These are phyloP conservation scores for Thymus mandschuricus DNA, from an alignment of 257 asterid species.

Conservation along the genomic window DNA sequence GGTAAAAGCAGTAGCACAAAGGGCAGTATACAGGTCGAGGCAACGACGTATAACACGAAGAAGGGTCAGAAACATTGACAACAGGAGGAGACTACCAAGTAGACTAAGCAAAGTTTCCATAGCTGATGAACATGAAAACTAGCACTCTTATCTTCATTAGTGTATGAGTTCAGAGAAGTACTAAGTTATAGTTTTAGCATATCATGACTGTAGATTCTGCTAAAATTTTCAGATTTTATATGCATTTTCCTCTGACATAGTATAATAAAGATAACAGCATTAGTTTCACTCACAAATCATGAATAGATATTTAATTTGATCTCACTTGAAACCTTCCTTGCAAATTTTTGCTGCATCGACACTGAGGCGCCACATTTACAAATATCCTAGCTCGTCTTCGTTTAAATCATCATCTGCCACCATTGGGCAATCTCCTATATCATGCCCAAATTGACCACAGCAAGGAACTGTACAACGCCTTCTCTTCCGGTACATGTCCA, in stretches of 20 bases:
- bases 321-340: conserved; percentile 5
- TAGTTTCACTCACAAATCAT: conserved; percentile 8
- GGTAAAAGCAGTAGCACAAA: conserved; percentile 51
- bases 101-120: conserved; percentile 62
- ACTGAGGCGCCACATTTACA: conserved; percentile 13
- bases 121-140: conserved; percentile 46
- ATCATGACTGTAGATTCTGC: background rate
- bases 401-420: conserved; percentile 48
- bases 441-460: conserved; percentile 52
- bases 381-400: conserved; percentile 38
- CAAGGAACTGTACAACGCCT: conserved; percentile 50
- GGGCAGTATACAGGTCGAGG: conserved; percentile 50
- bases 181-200: conserved; percentile 1
- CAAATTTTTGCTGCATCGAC: background rate
- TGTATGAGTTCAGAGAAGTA: background rate
- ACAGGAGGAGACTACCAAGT: conserved; percentile 41
- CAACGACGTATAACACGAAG: conserved; percentile 40
- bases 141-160: conserved; percentile 5
- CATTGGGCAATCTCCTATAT: conserved; percentile 48
- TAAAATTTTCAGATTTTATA: background rate
- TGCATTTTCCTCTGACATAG: conserved; percentile 1
- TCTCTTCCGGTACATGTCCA: conserved; percentile 52
- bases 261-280: conserved; percentile 4
- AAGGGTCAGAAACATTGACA: conserved; percentile 36
- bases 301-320: too few relatives aligned